Conservation (phyloP, 768 basidiomycete species). For the Russula ochroleuca region DNA sequence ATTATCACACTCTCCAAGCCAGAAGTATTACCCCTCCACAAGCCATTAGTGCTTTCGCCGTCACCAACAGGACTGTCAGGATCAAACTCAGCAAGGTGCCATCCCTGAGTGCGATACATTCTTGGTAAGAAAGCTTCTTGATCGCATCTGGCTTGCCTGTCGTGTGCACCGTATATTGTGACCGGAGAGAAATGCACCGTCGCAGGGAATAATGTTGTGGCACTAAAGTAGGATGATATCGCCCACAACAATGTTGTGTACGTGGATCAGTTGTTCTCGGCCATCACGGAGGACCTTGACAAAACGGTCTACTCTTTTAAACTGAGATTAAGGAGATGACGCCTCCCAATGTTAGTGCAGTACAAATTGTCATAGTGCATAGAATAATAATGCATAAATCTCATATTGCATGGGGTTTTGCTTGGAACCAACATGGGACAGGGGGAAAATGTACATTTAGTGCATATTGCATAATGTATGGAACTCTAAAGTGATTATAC, state of each 20-base stretch:
- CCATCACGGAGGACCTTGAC: slow-evolving; percentile 57
- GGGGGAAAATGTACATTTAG: too few relatives aligned
- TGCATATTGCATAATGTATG: too few relatives aligned
- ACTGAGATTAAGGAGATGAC: too few relatives aligned
- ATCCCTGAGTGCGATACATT: slow-evolving; percentile 56
- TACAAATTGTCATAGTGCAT: too few relatives aligned
- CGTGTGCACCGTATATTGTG: slow-evolving; percentile 91
- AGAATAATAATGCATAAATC: too few relatives aligned
- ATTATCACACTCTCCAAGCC: too few relatives aligned
- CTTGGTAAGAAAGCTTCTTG: slow-evolving; percentile 75
- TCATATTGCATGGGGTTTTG: too few relatives aligned
- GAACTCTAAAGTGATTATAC: too few relatives aligned
- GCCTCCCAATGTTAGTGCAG: too few relatives aligned
- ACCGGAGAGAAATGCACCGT: slow-evolving; percentile 88
- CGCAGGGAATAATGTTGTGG: slow-evolving; percentile 93
- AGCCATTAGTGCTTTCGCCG: too few relatives aligned
- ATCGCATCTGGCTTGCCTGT: slow-evolving; percentile 97
- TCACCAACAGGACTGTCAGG: slow-evolving; percentile 13
- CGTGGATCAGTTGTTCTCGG: slow-evolving; percentile 31
- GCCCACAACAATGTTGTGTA: slow-evolving; percentile 86
- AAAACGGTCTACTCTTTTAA: slow-evolving; percentile 92
- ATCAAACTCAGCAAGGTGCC: slow-evolving; percentile 22
- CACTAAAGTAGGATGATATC: slow-evolving; percentile 90
- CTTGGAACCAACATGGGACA: too few relatives aligned
- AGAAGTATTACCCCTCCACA: slow-evolving; percentile 16